Evolutionary conservation across 176 grass and related monocot species (phyloP).

Genomic region (Thinopyrum elongatum): DNA sequence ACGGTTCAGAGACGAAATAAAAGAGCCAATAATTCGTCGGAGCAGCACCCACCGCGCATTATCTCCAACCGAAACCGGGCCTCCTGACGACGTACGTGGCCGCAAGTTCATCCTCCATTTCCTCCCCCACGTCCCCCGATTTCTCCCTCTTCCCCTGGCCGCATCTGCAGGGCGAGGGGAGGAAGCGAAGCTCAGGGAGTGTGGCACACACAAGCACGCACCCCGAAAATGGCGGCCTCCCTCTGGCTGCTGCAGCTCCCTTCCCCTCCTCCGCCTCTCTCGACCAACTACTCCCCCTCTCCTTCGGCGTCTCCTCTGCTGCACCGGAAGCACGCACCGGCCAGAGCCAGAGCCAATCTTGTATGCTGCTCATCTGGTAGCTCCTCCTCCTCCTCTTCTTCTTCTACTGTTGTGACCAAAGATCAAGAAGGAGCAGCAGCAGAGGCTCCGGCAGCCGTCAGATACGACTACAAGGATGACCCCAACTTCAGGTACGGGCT

Average conservation of each 20-base stretch:
- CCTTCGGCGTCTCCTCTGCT: neutral
- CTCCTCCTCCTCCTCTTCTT: neutral
- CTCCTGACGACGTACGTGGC: conserved; percentile 22
- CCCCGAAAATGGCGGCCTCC: conserved; percentile 20
- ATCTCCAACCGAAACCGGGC: conserved; percentile 4
- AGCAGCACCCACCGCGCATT: conserved; percentile 19
- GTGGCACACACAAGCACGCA: neutral
- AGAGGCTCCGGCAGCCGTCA: neutral
- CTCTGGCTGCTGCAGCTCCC: conserved; percentile 28
- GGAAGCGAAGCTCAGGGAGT: neutral
- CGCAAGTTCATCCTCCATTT: neutral
- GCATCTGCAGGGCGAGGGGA: neutral
- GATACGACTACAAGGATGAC: conserved; percentile 37
- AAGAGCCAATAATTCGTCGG: neutral
- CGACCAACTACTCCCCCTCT: neutral
- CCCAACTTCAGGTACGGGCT: conserved; percentile 38
- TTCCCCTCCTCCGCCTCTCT: neutral
- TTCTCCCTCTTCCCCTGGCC: neutral
- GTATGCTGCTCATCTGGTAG: neutral
- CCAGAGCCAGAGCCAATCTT: conserved; percentile 15
- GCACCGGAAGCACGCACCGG: neutral
- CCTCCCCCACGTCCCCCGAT: neutral
- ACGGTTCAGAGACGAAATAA: neutral
- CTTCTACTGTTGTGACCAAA: conserved; percentile 31
- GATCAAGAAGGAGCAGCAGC: neutral